Evolutionary conservation across 768 basidiomycete species (phyloP), one percentile per base, ranked within the genome.

Genomic region (Boletus patriciae): DNA sequence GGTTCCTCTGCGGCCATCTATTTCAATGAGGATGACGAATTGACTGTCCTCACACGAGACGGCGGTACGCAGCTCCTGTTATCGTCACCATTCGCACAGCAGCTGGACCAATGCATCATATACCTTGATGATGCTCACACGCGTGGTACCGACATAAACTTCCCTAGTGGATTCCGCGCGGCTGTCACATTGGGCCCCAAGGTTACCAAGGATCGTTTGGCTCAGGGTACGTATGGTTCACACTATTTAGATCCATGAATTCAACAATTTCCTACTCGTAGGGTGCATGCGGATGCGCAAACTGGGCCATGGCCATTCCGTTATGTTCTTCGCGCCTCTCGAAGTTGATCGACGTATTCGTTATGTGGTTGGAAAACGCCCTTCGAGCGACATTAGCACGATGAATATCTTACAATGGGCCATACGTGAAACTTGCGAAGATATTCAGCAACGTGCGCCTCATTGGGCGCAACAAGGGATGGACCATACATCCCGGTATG

Each of bases 231-330:
- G 68, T 46, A 15, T 4, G 11, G 2, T 11, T 5, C 38, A 15
- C 23, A 11, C 2, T 3, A 5, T 10, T 19, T 8, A 7, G 1
- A n/a, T n/a, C 6, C 47, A 9, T 0, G n/a, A 41, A 29, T 40
- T n/a, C 29, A 11, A 41, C 8, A 45, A 3, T 23, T 10, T 13
- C 2, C 34, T 36, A 6, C 46, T n/a, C 3, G 27, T n/a, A 81
- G 81, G 80, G 5, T 82, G 80, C 52, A 82, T 82, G 80, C 71
- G 80, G 12, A 80, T 82, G 80, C 73, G 81, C 3, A 72, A 75
- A 59, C 70, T 82, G 1, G 81, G 81, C 13, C 62, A 68, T 8
- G 77, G 76, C 0, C 80, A 82, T 50, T 77, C 80, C 2, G 62
- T 81, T n/a, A 66, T 77, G 52, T 81, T 82, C 60, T 77, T 79